Percentiles rank a stretch among this genome's conserved stretches.
Evolutionary conservation across 371 early-diverging fungal genomes (phyloP).

Genomic region (Cokeromyces recurvatus): DNA sequence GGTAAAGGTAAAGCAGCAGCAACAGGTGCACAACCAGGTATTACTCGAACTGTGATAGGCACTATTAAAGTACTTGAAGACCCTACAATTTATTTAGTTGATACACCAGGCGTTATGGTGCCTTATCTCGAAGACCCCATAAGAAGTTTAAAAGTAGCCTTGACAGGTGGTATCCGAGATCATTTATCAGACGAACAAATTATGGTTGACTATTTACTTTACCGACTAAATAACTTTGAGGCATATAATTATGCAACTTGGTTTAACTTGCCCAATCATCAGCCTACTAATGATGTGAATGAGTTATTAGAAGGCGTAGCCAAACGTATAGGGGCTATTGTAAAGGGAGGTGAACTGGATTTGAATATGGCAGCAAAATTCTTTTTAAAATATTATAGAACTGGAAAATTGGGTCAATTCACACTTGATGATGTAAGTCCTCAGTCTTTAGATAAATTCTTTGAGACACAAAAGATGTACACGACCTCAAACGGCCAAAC

Average conservation of each 20-base stretch:
- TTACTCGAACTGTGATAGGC: constrained; percentile 78
- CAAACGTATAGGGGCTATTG: constrained; percentile 71
- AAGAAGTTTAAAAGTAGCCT: constrained; percentile 72
- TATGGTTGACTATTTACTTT: constrained; percentile 87
- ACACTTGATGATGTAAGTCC: constrained; percentile 70
- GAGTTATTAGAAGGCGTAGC: constrained; percentile 60
- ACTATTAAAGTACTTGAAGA: constrained; percentile 83
- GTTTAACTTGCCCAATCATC: constrained; percentile 25
- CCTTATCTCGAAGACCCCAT: constrained; percentile 78
- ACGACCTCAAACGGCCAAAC: not conserved
- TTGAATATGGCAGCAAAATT: constrained; percentile 61
- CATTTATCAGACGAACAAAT: constrained; percentile 76
- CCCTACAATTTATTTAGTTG: constrained; percentile 86
- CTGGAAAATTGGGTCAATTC: constrained; percentile 65
- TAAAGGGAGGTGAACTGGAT: constrained; percentile 69
- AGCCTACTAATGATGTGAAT: constrained; percentile 67
- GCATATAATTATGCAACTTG: constrained; percentile 30
- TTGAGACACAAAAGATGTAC: constrained; percentile 34
- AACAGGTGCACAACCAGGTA: constrained; percentile 87
- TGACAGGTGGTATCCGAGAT: constrained; percentile 88
- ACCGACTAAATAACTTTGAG: constrained; percentile 64
- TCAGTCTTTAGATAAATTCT: constrained; percentile 46
- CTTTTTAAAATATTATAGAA: constrained; percentile 69
- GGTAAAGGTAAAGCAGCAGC: constrained; percentile 77
- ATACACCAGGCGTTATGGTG: constrained; percentile 90